Base-by-base conservation (phyloP, 75 land plant genomes). In the Pinus albicaulis region DNA sequence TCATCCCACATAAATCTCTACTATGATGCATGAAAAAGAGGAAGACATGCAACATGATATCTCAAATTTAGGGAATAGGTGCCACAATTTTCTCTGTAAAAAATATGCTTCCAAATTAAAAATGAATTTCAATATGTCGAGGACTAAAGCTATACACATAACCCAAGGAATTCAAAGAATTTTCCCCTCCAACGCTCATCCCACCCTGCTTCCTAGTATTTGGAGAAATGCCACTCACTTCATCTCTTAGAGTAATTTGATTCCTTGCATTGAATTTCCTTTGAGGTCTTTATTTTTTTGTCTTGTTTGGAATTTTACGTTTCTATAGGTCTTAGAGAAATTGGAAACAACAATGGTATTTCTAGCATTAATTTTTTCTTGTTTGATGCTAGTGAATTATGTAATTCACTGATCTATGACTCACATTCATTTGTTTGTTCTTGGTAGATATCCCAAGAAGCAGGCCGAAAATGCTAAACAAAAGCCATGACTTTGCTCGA, bases 381-480 rank as follows among this genome's bases (percentile, higher is more conserved):
- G 44, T 62, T 79, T 31, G 79, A 85, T 72, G 77, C 77, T 11
- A 87, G 80, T 20, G 76, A 41, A 26, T 44, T 59, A 38, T 77
- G 83, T 17, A 61, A 41, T 74, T 76, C 83, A 60, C 63, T 68
- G 74, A 87, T 71, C 31, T 86, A 74, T 59, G 68, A 72, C 84
- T 95, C 93, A 95, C 95, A 97, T 11, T 84, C 80, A 71, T 84
- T 81, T 55, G 92, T 15, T 74, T 90, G 89, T 36, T 80, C 77
- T 73, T 97, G 92, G 79, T 97, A 97, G 6, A 59, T 76, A 80
- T 97, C 95, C 98, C 98, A 94, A 3, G 84, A 79, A 74, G 98
- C 84, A 63, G 95, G 95, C 98, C 94, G 98, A 68, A 97, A 89
- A 72, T 94, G 94, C 26, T 98, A 87, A 61, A 97, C 82, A 84